phyloP scores from a whole-genome alignment of 139 green algal genomes.

The Coelastrella sp. region DNA sequence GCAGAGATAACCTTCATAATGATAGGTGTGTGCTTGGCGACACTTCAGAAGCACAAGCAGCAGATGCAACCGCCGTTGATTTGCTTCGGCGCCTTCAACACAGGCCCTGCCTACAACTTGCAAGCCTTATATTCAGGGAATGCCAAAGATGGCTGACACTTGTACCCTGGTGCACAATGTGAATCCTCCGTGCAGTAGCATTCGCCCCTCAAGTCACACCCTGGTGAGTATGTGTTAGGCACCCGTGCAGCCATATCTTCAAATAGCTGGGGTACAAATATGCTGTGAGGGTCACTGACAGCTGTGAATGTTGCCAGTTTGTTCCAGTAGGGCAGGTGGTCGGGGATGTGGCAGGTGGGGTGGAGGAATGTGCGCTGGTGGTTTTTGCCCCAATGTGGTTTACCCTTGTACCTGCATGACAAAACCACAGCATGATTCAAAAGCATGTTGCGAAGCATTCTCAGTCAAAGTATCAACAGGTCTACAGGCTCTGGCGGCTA shows the following conservation, averaged over 20 bases:
- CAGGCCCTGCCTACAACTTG: neutral
- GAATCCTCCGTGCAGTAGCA: constrained; percentile 37
- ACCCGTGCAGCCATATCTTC: neutral
- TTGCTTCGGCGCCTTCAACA: no score
- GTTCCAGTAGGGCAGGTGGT: constrained; percentile 10
- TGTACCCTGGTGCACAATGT: constrained; percentile 29
- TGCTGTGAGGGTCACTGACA: constrained; percentile 11
- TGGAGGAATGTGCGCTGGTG: constrained; percentile 37
- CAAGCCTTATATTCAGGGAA: constrained; percentile 44
- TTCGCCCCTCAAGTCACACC: constrained; percentile 26
- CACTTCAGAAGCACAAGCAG: no score
- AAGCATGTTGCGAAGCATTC: no score
- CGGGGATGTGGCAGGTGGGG: constrained; percentile 26
- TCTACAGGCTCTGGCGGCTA: no score
- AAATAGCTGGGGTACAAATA: constrained; percentile 47
- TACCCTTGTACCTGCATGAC: constrained; percentile 22
- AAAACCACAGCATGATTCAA: neutral
- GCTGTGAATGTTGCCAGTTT: neutral
- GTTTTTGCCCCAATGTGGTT: constrained; percentile 50
- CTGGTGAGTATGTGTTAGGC: neutral
- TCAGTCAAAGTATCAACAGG: no score
- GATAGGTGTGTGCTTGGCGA: no score
- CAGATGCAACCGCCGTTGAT: no score
- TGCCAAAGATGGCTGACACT: constrained; percentile 30
- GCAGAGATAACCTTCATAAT: no score